phyloP scores from a whole-genome alignment of 805 yeast species.

The Lachancea waltii region DNA sequence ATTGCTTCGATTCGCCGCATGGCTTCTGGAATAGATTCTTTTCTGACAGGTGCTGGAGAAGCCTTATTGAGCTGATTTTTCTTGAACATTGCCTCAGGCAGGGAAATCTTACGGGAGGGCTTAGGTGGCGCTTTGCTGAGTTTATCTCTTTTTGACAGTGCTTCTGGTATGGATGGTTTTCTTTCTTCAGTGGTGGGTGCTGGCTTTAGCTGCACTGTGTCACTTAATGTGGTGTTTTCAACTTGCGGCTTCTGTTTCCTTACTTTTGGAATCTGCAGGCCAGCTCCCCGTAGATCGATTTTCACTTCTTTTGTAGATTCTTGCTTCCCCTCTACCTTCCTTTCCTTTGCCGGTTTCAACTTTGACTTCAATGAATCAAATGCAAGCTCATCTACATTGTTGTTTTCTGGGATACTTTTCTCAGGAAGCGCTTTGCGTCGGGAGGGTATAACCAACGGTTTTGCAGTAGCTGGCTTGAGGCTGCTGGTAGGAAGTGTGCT shows the following conservation, averaged over 20 bases:
- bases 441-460: conserved; percentile 1
- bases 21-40: conserved; percentile 28
- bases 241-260: neutral
- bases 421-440: conserved; percentile 1
- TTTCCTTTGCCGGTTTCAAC: neutral
- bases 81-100: conserved; percentile 24
- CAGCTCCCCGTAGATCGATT: neutral
- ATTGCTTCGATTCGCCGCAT: conserved; percentile 18
- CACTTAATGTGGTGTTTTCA: neutral
- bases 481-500: neutral
- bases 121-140: conserved; percentile 21
- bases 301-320: neutral
- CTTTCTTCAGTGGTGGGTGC: neutral
- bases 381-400: neutral
- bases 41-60: conserved; percentile 23
- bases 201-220: neutral
- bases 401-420: neutral
- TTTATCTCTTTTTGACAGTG: conserved; percentile 1
- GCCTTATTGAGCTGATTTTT: conserved; percentile 14
- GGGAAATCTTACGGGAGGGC: conserved; percentile 26
- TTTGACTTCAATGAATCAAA: neutral
- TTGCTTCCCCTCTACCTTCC: neutral
- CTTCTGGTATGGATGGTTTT: conserved; percentile 8
- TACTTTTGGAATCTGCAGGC: conserved; percentile 1
- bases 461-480: neutral